Conservation (phyloP, 176 grass and related monocot genomes). For the Tillandsia leiboldiana region DNA sequence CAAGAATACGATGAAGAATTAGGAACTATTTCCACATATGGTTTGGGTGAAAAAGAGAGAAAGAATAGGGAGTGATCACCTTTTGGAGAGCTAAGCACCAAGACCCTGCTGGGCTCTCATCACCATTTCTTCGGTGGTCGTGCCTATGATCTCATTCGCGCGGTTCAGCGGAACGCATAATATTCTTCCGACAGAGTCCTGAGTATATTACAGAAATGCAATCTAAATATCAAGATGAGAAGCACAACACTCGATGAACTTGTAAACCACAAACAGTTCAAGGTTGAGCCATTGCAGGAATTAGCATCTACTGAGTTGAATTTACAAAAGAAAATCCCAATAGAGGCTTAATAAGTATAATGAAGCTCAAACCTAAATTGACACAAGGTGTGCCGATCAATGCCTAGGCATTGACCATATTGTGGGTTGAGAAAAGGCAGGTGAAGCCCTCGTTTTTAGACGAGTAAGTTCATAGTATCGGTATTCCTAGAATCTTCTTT, state of each 20-base stretch:
- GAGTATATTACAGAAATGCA: slow-evolving; percentile 4
- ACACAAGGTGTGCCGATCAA: too few relatives aligned
- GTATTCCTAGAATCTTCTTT: too few relatives aligned
- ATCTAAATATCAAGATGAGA: not conserved
- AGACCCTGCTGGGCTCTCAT: slow-evolving; percentile 41
- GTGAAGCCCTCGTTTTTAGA: too few relatives aligned
- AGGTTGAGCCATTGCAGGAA: too few relatives aligned
- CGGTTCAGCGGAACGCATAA: slow-evolving; percentile 59
- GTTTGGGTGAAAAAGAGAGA: not conserved
- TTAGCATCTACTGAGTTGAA: too few relatives aligned
- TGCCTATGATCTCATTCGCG: slow-evolving; percentile 83
- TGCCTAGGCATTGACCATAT: too few relatives aligned
- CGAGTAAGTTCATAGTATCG: too few relatives aligned
- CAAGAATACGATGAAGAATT: slow-evolving; percentile 5
- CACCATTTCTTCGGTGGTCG: slow-evolving; percentile 86
- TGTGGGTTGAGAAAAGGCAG: too few relatives aligned
- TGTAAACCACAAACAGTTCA: not conserved
- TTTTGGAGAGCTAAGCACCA: not conserved
- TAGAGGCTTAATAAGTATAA: too few relatives aligned
- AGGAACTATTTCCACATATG: not conserved
- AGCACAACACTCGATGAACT: not conserved
- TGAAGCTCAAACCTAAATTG: too few relatives aligned
- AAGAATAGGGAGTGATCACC: not conserved
- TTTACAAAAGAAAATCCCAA: too few relatives aligned
- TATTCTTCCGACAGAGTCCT: slow-evolving; percentile 70